These are phyloP conservation scores for Venturia carpophila DNA, from an alignment of 2,329 filamentous ascomycete genomes.

Conservation along the genomic window DNA sequence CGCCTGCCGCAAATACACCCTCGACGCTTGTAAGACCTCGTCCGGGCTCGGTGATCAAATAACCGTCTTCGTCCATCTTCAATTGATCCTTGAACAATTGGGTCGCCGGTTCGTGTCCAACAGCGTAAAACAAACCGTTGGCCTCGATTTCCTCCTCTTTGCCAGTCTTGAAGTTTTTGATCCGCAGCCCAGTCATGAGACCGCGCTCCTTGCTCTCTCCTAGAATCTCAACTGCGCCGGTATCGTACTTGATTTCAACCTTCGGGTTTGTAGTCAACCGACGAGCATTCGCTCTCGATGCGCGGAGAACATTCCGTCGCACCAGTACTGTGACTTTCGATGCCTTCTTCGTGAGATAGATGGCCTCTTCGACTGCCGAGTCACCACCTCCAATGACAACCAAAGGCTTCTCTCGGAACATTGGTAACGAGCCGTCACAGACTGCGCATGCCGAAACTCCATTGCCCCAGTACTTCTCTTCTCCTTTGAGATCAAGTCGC, in stretches of 20 bases:
- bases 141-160: slow-evolving; percentile 77
- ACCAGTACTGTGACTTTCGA: slow-evolving; percentile 93
- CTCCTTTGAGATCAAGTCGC: slow-evolving; percentile 72
- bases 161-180: slow-evolving; percentile 75
- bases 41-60: slow-evolving; percentile 81
- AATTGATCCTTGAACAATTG: slow-evolving; percentile 84
- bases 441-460: slow-evolving; percentile 95
- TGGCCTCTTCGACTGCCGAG: slow-evolving; percentile 92
- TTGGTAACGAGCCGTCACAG: slow-evolving; percentile 92
- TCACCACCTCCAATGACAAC: slow-evolving; percentile 96
- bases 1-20: slow-evolving; percentile 92
- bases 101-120: slow-evolving; percentile 93
- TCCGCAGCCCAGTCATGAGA: slow-evolving; percentile 78
- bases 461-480: slow-evolving; percentile 96
- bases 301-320: slow-evolving; percentile 75
- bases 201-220: slow-evolving; percentile 67
- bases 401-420: slow-evolving; percentile 93
- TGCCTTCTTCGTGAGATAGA: slow-evolving; percentile 96
- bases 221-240: slow-evolving; percentile 70
- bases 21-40: slow-evolving; percentile 80
- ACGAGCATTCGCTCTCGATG: slow-evolving; percentile 86
- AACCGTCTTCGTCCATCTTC: slow-evolving; percentile 80
- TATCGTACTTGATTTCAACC: slow-evolving; percentile 83
- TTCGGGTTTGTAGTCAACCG: slow-evolving; percentile 77
- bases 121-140: slow-evolving; percentile 92